Evolutionary conservation across 805 yeast species (phyloP).

Genomic region (Wickerhamomyces queroliae): DNA sequence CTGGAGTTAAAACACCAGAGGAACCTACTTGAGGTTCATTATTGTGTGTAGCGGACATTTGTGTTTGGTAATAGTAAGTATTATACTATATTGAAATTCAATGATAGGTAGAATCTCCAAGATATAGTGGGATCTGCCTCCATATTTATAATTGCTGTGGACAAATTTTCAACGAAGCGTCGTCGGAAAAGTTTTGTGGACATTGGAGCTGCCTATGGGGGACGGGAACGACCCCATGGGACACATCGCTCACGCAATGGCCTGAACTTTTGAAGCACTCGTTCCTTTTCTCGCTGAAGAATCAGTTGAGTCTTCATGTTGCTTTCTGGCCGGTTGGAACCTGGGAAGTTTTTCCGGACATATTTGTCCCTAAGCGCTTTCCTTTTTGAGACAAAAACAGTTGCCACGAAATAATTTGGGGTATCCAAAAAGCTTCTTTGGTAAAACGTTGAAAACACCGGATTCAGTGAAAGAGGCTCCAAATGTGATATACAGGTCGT

Average conservation of each 20-base stretch:
- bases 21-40: not conserved
- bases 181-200: not conserved
- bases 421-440: not conserved
- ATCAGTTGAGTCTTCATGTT: not conserved
- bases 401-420: not conserved
- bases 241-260: not conserved
- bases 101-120: no score
- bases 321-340: not conserved
- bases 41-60: not conserved
- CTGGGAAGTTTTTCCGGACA: conserved; percentile 1
- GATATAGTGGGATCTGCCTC: not conserved
- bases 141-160: not conserved
- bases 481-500: no score
- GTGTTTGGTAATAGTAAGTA: no score
- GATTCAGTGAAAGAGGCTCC: no score
- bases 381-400: no score
- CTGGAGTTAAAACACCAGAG: conserved; percentile 2
- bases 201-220: not conserved
- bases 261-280: not conserved
- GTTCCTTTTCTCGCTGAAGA: not conserved
- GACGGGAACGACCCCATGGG: conserved; percentile 1
- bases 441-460: not conserved
- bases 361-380: not conserved
- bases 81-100: no score
- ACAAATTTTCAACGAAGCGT: not conserved